Percentiles rank a stretch among this genome's conserved stretches.
Conservation (phyloP, 2,329 filamentous ascomycete species). For the Sporothrix euskadiensis region DNA sequence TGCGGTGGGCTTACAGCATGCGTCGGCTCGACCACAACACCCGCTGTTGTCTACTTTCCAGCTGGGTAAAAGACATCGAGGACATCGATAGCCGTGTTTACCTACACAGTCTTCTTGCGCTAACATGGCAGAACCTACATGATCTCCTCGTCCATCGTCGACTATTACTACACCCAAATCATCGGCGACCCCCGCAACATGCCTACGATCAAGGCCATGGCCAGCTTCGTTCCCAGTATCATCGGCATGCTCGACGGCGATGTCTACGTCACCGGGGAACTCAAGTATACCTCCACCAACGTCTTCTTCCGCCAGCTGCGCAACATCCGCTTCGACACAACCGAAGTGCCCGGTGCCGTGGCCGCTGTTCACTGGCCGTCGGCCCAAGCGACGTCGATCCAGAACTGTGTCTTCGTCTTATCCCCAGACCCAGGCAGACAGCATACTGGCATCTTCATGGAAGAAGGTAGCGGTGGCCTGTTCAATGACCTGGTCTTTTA, state of each 20-base stretch:
- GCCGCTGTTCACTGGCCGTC: conserved; percentile 63
- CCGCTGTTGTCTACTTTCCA: conserved; percentile 35
- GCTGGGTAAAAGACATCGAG: conserved; percentile 27
- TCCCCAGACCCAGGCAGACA: conserved; percentile 48
- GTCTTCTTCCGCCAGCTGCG: conserved; percentile 44
- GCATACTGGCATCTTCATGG: conserved; percentile 62
- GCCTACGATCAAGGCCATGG: conserved; percentile 38
- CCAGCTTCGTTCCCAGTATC: conserved; percentile 46
- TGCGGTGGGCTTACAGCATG: conserved; percentile 37
- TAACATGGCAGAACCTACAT: conserved; percentile 32
- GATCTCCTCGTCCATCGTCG: conserved; percentile 33
- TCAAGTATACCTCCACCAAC: conserved; percentile 57
- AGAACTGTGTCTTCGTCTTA: conserved; percentile 59
- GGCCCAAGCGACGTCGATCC: conserved; percentile 62
- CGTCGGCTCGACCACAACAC: conserved; percentile 32
- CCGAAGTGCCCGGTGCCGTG: conserved; percentile 35
- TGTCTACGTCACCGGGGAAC: conserved; percentile 45
- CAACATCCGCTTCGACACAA: conserved; percentile 35
- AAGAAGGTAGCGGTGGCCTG: conserved; percentile 65
- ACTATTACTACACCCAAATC: conserved; percentile 36
- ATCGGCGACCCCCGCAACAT: conserved; percentile 33
- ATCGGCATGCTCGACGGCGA: conserved; percentile 53
- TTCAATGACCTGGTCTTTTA: conserved; percentile 70
- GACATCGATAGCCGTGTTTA: too few species aligned
- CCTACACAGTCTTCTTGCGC: neutral